Conservation (phyloP, 495 filamentous ascomycete species). For the Oidiodendron maius region DNA sequence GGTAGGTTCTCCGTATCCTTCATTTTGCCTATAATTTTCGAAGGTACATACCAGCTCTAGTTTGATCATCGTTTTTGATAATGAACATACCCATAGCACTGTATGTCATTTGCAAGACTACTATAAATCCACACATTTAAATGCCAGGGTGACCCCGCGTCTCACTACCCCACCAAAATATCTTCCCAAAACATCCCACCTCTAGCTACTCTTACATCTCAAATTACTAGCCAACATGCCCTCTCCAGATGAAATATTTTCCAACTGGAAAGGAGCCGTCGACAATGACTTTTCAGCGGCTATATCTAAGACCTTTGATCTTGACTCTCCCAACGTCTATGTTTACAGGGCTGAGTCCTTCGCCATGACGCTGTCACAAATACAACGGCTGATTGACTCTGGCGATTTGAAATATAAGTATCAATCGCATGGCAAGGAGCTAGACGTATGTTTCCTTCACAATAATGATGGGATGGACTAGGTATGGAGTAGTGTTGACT, state of each 20-base stretch:
- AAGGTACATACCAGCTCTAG: too few species aligned
- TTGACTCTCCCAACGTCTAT: slow-evolving; percentile 43
- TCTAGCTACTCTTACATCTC: too few species aligned
- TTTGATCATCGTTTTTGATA: too few species aligned
- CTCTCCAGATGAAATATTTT: slow-evolving; percentile 7
- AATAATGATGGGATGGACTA: not conserved
- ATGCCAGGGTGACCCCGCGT: too few species aligned
- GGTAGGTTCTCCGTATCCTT: too few species aligned
- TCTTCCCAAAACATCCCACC: too few species aligned
- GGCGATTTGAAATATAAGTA: slow-evolving; percentile 8
- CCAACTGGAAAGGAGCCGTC: slow-evolving; percentile 20
- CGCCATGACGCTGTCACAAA: slow-evolving; percentile 35
- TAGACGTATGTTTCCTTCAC: slow-evolving; percentile 19
- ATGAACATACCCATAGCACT: too few species aligned
- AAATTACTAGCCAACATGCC: slow-evolving; percentile 2
- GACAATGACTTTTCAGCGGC: slow-evolving; percentile 41
- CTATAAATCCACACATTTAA: too few species aligned
- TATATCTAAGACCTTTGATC: slow-evolving; percentile 44
- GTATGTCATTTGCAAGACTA: too few species aligned
- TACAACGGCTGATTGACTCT: slow-evolving; percentile 25
- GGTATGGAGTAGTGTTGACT: slow-evolving; percentile 17
- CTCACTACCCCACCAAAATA: too few species aligned
- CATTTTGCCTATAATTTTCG: too few species aligned
- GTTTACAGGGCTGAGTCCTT: slow-evolving; percentile 51
- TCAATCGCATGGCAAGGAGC: slow-evolving; percentile 14